Percentiles rank a stretch among this genome's conserved stretches.
phyloP scores from a whole-genome alignment of 257 asterid genomes.

The Agastache rugosa region DNA sequence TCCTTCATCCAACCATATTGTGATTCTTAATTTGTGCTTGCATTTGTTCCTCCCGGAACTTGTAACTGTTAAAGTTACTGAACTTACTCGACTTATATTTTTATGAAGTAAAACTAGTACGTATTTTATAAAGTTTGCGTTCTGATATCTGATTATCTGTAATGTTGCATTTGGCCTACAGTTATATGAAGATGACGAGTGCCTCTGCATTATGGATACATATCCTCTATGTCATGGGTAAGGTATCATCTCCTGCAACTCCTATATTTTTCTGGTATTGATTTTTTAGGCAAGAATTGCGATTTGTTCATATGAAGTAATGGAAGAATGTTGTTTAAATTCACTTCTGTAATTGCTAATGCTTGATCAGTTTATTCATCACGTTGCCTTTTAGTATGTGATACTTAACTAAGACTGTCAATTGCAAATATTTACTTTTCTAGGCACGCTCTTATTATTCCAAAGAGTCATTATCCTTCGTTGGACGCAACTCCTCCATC shows the following conservation, averaged over 20 bases:
- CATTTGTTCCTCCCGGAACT: neutral
- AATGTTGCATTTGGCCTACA: constrained; percentile 47
- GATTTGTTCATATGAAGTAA: constrained; percentile 9
- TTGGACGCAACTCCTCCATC: constrained; percentile 86
- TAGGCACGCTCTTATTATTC: constrained; percentile 93
- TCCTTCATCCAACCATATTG: neutral
- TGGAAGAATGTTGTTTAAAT: neutral
- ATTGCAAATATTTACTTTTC: constrained; percentile 31
- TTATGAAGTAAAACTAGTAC: neutral
- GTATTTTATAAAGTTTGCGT: constrained; percentile 7
- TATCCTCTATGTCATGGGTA: constrained; percentile 95
- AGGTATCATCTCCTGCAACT: constrained; percentile 67
- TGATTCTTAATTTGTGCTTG: neutral
- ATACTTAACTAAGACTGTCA: neutral
- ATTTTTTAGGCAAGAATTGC: neutral
- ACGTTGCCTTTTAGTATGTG: neutral
- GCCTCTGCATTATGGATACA: constrained; percentile 90
- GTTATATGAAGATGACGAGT: constrained; percentile 90
- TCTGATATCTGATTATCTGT: constrained; percentile 37
- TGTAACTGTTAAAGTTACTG: neutral
- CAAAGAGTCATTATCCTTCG: constrained; percentile 85
- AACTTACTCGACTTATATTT: neutral
- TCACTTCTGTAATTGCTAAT: constrained; percentile 8
- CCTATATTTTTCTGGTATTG: constrained; percentile 31
- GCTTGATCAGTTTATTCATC: constrained; percentile 1